Evolutionary conservation across 2,329 filamentous ascomycete genomes (phyloP), one percentile per base, ranked within the genome.

Genomic region (Emmonsiellopsis sp.): DNA sequence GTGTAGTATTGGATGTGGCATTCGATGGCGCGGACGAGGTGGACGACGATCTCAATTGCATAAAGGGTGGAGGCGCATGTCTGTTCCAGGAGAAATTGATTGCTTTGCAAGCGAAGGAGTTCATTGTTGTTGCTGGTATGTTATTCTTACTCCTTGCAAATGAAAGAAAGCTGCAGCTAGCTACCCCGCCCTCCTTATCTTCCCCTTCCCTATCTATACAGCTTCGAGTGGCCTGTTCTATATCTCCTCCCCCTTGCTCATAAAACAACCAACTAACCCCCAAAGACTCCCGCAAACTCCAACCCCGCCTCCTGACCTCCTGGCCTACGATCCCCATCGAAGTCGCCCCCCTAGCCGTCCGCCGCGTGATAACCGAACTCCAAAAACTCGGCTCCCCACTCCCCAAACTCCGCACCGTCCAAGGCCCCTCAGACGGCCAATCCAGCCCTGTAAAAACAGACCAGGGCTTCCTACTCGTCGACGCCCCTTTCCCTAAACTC

Each of bases 1-100:
- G 78, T 52, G 74, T 74, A 11, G 69, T 84, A 66, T 79, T 98
- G 32, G 92, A 97, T 64, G 86, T 97, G 14, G 88, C 87, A 49
- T 98, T 98, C 67, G 93, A 98, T 66, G 93, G 93, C 52, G 93
- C 93, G 3, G 93, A 98, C 68, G 93, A 98, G 75, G 90, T 98
- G 34, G 93, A 98, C 67, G 84, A 88, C 46, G 87, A 94, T 51
- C 74, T 98, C 56, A 98, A 97, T 72, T 89, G 92, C 66, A 97
- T 98, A 75, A 97, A 97, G 76, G 93, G 93, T 52, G 93, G 93
- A 49, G 93, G 93, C 55, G 93, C 90, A n/a, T 98, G 93, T 71
- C 74, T 97, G 53, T 95, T 95, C 75, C 93, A 97, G 71, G 93
- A 98, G 74, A 98, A 98, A 76, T 78, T 98, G 37, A 91, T 98